Base-by-base conservation (phyloP, 805 yeast species). In the Helenozyma baotianmanensis region DNA sequence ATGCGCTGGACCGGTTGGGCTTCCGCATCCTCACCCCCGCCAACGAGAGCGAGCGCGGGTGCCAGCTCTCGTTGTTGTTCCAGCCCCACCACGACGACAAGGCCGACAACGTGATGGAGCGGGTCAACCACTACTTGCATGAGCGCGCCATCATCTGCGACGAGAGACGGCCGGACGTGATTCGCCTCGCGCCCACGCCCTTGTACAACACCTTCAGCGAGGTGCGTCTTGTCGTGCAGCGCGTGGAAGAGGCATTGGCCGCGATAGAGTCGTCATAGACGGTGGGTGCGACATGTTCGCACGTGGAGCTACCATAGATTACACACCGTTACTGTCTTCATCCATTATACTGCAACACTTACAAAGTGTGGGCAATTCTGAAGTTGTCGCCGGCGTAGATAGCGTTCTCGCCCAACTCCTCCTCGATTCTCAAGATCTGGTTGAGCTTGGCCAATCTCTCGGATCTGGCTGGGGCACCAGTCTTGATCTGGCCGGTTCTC, bases 381-480 rank as follows among this genome's bases (percentile, higher is more conserved):
- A 90, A 89, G 69, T 84, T 70, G 60, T 74, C 76, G 68, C 97
- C 97, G 49, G 97, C 96, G 76, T 78, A 90, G 67, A 89, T 60
- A 50, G 97, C 97, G 79, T 88, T 87, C 82, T 78, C 89, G 64
- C 97, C 97, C 63, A 90, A 83, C 76, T 85, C 95, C 77, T 90
- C 95, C 80, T 92, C 97, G 60, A 90, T 90, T 76, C 97, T 86
- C 69, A 90, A 80, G 70, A 90, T 81, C 80, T 90, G 96, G 89
- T 90, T 90, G 70, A 83, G 81, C 78, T 90, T 90, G 68, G 97
- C 97, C 71, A 92, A 82, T 82, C 98, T 90, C 79, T 90, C 98
- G 53, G 97, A 86, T 78, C 98, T 89, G 55, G 97, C 96, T 64
- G 97, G 97, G 65, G 98, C 97, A 82, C 98, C 98, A 54, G 97